Conservation (phyloP, 2,329 filamentous ascomycete species). For the Fusarium foetens region DNA sequence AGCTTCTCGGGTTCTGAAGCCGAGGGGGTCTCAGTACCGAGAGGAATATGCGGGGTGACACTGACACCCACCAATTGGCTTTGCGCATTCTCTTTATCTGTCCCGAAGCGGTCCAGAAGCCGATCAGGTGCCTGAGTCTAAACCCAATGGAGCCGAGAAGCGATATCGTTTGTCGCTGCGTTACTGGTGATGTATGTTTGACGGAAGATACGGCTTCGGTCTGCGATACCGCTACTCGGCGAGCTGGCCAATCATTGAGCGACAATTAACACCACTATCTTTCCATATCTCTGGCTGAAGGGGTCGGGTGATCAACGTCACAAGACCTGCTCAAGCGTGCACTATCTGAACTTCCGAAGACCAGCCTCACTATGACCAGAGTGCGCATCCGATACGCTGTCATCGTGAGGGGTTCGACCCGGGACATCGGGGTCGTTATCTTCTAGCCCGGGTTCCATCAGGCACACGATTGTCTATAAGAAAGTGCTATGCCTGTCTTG, state of each 20-base stretch:
- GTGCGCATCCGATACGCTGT: neutral
- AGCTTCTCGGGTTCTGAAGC: neutral
- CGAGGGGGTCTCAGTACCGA: neutral
- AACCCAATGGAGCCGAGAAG: neutral
- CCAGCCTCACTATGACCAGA: neutral
- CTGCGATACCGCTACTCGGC: neutral
- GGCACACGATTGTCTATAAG: neutral
- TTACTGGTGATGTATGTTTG: neutral
- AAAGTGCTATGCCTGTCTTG: neutral
- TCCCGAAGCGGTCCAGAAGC: neutral
- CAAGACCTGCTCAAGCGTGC: neutral
- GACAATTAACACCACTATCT: neutral
- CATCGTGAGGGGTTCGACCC: neutral
- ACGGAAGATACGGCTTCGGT: neutral
- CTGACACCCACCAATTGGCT: neutral
- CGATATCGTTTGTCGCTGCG: neutral
- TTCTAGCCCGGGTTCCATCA: neutral
- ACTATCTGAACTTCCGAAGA: neutral
- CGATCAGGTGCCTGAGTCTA: constrained; percentile 5
- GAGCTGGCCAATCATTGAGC: neutral
- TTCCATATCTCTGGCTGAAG: neutral
- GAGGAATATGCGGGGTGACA: neutral
- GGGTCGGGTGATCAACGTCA: neutral
- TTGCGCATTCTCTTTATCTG: neutral
- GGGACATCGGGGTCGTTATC: neutral